Conservation (phyloP, 2,329 filamentous ascomycete genomes). For the Penicillium hesseltinei region DNA sequence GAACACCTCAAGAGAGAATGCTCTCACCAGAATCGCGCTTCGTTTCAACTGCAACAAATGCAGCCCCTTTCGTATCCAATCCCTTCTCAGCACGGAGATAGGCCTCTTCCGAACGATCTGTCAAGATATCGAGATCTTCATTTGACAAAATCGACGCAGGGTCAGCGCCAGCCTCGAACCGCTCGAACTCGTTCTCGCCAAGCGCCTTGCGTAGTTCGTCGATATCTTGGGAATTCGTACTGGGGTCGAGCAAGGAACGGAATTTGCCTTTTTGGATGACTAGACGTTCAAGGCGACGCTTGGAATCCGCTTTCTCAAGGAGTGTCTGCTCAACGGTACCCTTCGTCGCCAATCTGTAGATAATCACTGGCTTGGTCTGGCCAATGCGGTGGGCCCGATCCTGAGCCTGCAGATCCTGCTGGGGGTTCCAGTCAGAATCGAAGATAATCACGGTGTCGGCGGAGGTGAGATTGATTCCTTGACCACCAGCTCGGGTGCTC, state of each 20-base stretch:
- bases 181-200: conserved; percentile 70
- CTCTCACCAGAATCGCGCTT: conserved; percentile 49
- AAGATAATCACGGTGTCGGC: conserved; percentile 93
- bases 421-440: conserved; percentile 90
- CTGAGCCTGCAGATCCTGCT: conserved; percentile 94
- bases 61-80: conserved; percentile 55
- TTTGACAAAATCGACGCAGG: conserved; percentile 69
- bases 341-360: conserved; percentile 90
- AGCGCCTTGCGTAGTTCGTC: conserved; percentile 63
- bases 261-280: conserved; percentile 94
- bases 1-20: conserved; percentile 30
- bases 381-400: conserved; percentile 94
- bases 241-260: conserved; percentile 62
- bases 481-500: conserved; percentile 85
- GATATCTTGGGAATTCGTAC: conserved; percentile 52
- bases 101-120: conserved; percentile 69
- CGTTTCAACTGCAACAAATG: conserved; percentile 80
- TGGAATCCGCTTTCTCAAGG: conserved; percentile 83
- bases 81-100: conserved; percentile 75
- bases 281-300: conserved; percentile 86
- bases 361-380: conserved; percentile 84
- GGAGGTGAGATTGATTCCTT: conserved; percentile 89
- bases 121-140: conserved; percentile 71
- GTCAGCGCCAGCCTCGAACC: conserved; percentile 53
- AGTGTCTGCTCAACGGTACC: conserved; percentile 88